Base-by-base conservation (phyloP, 805 yeast genomes). In the Hanseniaspora valbyensis region DNA sequence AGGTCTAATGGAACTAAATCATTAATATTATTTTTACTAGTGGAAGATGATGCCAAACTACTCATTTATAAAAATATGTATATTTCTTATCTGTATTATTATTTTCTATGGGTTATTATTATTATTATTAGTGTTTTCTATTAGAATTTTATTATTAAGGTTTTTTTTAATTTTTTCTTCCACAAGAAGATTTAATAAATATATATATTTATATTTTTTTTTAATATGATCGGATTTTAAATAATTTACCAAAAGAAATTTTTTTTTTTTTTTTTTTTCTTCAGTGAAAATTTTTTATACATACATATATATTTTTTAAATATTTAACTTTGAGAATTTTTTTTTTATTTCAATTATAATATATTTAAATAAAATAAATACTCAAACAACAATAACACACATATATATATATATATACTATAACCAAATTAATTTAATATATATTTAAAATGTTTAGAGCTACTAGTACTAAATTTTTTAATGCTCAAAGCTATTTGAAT, bases 1-100 rank as follows among this genome's bases (percentile, higher is more conserved):
- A 89, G 73, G 61, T 90, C 96, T 53, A 92, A 76, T n/a, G 99
- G 98, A 58, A 67, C 26, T 79, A 52, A 22, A 24, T 49, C 42
- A 22, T 36, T 29, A 10, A 14, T 40, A 28, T 19, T 44, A 16
- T 25, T 40, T 14, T 13, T 41, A 12, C 21, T 25, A 9, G 14
- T 32, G 32, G 25, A 25, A 34, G 39, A 34, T 42, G 25, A 24
- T 14, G 28, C 12, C 14, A 38, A 7, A 38, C 19, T 22, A 9
- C 42, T 22, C 42, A 38, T 22, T 42, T 4, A 14, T 12, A 3
- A 6, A 12, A 25, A 40, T n/a, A n/a, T 25, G 16, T 2, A 3
- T 40, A 13, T 6, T 25, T 12, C 19, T 24, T 12, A 18, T 10
- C 14, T 40, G 42, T 39, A 19, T 28, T 12, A 21, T 37, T 19